Base-by-base conservation (phyloP, 495 filamentous ascomycete species). In the Choiromyces venosus region DNA sequence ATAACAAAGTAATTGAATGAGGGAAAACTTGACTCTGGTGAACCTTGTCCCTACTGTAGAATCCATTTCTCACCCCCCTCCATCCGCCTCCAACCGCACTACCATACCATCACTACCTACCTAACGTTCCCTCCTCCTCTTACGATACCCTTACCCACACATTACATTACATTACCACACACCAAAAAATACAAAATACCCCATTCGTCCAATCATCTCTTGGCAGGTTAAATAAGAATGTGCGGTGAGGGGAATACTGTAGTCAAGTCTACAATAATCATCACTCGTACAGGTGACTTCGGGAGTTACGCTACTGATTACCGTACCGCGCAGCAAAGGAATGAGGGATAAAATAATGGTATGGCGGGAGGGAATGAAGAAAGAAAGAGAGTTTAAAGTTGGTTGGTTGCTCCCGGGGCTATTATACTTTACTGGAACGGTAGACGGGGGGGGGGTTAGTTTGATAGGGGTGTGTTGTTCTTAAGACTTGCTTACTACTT, bases 241-340 rank as follows among this genome's bases (percentile, higher is more conserved):
- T 61, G 52, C 9, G 52, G 52, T 29, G 52, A 61, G 52, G 52
- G 52, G 52, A 61, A 61, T 61, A 61, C n/a, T n/a, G n/a, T n/a
- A n/a, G n/a, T n/a, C n/a, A n/a, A n/a, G n/a, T n/a, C n/a, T n/a
- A n/a, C n/a, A n/a, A n/a, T n/a, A n/a, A n/a, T n/a, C n/a, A n/a
- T n/a, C n/a, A n/a, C n/a, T n/a, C n/a, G n/a, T n/a, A n/a, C n/a
- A n/a, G n/a, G n/a, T n/a, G n/a, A n/a, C n/a, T n/a, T n/a, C n/a
- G n/a, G n/a, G n/a, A n/a, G n/a, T n/a, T n/a, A n/a, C n/a, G n/a
- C n/a, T n/a, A n/a, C n/a, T n/a, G n/a, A n/a, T n/a, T n/a, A n/a
- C n/a, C n/a, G n/a, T n/a, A n/a, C n/a, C n/a, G n/a, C n/a, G n/a
- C n/a, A n/a, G n/a, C n/a, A n/a, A n/a, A n/a, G n/a, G n/a, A n/a